Conservation (phyloP, 2,329 filamentous ascomycete genomes). For the Ustulina deusta region DNA sequence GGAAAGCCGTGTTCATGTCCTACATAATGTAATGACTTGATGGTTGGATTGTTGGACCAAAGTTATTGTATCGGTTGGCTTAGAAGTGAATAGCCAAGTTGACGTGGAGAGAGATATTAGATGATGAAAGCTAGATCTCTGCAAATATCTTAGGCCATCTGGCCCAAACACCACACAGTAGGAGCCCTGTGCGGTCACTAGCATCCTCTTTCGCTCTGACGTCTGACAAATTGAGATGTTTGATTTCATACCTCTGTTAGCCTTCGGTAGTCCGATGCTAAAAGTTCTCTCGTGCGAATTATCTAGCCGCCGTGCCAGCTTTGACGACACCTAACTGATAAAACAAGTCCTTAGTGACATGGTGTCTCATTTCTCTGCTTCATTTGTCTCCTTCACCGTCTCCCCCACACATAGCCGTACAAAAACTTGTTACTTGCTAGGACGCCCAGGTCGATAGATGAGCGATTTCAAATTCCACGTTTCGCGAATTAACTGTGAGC, state of each 20-base stretch:
- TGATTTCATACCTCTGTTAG: background rate
- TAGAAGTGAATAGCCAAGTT: background rate
- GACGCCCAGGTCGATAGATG: background rate
- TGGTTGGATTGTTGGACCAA: background rate
- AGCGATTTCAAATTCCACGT: background rate
- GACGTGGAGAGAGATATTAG: too few species aligned
- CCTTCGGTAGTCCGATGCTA: background rate
- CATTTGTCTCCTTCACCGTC: background rate
- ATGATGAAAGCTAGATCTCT: too few species aligned
- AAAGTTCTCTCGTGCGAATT: background rate
- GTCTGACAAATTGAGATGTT: background rate
- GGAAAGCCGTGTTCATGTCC: conserved; percentile 20
- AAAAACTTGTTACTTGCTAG: background rate
- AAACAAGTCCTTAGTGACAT: background rate
- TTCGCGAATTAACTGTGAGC: background rate
- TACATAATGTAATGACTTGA: background rate
- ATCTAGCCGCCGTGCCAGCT: background rate
- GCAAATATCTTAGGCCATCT: background rate
- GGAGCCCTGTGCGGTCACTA: background rate
- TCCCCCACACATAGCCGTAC: background rate
- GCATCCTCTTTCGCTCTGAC: background rate
- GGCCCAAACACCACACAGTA: background rate
- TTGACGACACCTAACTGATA: background rate
- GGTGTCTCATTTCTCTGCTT: conserved; percentile 12
- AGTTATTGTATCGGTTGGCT: background rate